A percentile compares a stretch with the other conserved stretches of the same genome.
phyloP scores from a whole-genome alignment of 257 asterid genomes.

The Capsicum chinense region DNA sequence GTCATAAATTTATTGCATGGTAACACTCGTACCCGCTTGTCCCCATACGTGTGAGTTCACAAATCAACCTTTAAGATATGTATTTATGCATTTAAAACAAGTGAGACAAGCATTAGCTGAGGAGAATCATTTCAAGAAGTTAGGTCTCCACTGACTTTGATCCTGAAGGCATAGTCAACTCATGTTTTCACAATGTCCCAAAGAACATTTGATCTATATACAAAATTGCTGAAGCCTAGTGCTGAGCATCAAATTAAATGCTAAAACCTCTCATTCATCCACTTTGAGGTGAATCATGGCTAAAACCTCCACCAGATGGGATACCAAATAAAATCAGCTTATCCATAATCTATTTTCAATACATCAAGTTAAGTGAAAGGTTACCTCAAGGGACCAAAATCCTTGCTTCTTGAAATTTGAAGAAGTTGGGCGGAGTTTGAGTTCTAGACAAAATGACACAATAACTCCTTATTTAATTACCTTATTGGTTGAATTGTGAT shows the following conservation, averaged over 20 bases:
- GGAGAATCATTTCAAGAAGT: background rate
- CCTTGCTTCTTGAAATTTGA: background rate
- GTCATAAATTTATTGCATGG: background rate
- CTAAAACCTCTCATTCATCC: background rate
- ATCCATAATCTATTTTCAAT: background rate
- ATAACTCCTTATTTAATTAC: background rate
- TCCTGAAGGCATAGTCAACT: background rate
- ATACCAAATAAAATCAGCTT: background rate
- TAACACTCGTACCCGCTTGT: background rate
- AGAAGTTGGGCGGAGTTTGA: background rate
- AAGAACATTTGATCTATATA: background rate
- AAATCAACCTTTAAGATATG: background rate
- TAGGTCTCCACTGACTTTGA: background rate
- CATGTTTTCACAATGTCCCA: background rate
- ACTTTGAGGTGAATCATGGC: background rate
- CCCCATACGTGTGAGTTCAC: background rate
- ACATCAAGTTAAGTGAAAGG: background rate
- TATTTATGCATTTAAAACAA: background rate
- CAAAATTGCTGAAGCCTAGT: slow-evolving; percentile 12
- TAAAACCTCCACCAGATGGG: background rate
- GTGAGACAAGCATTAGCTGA: background rate
- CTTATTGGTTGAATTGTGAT: background rate
- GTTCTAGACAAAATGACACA: background rate
- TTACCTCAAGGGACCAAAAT: background rate
- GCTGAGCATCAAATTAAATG: background rate